Conservation (phyloP, 73 alveolate genomes). For the Paramecium sonneborni region DNA sequence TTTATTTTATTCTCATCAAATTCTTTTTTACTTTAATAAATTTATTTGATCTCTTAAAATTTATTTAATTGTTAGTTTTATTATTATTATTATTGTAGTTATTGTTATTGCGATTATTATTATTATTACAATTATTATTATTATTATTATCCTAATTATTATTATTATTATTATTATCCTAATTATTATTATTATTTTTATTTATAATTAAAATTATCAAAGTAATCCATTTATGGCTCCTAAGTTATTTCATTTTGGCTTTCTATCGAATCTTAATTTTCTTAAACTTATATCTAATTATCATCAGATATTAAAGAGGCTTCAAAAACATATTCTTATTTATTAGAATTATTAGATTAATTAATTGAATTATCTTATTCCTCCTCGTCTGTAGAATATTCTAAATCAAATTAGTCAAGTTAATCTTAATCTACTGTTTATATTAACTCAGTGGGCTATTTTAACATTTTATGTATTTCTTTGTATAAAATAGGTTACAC, state of each 20-base stretch:
- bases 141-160: too few species aligned
- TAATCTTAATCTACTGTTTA: background rate
- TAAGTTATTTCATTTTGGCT: background rate
- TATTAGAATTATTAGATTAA: background rate
- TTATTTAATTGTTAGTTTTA: background rate
- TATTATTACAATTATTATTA: too few species aligned
- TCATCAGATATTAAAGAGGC: background rate
- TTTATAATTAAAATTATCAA: background rate
- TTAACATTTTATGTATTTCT: background rate
- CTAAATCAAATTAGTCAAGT: background rate
- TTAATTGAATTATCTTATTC: background rate
- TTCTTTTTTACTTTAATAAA: background rate
- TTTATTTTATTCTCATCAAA: background rate
- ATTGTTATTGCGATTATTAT: background rate
- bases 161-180: too few species aligned
- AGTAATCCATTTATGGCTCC: background rate
- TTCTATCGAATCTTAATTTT: background rate
- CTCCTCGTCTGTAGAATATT: background rate
- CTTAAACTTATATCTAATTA: background rate
- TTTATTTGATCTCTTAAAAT: background rate
- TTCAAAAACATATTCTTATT: background rate
- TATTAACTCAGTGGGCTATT: background rate
- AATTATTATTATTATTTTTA: too few species aligned
- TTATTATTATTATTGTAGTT: background rate
- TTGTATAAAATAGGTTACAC: constrained; percentile 1